Base-by-base conservation (phyloP, 257 asterid species). In the Linaria vulgaris region DNA sequence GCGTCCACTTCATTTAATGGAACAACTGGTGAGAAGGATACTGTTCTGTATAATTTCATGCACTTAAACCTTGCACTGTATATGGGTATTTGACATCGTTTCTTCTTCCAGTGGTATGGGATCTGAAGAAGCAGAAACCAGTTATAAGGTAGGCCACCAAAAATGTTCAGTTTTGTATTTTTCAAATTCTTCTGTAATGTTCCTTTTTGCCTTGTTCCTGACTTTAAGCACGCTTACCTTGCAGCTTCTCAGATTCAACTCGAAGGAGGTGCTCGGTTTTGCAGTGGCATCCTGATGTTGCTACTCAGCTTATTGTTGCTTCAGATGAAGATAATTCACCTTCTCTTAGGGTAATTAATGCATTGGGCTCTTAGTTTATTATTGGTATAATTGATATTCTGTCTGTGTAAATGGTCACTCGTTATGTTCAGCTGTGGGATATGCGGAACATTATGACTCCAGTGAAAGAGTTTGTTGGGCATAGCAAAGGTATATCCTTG, bases 231-330 rank as follows among this genome's bases (percentile, higher is more conserved):
- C 66, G 66, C 43, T 20, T 51, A 63, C 41, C 23, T 59, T 63
- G 79, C 90, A 92, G 99, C 80, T 92, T 92, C 74, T 44, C 89
- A n/a, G 99, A 92, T 71, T 72, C 99, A 47, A 60, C 71, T 43
- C 81, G 85, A 83, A 85, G 91, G 79, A 78, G 99, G 71, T 83
- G 97, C 82, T 89, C 97, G 70, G 99, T 87, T 71, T 76, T 92
- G 84, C 99, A 92, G 86, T 92, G 99, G 99, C 75, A 92, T 74
- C 99, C 99, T 15, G 95, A 89, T 60, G 66, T 83, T 76, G 90
- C 97, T 16, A 89, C 97, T 20, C 97, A 89, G 77, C 92, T 92
- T 24, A 79, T 89, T 70, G 97, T 92, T 73, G 96, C 99, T 71
- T 89, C 99, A 11, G 99, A 92, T 78, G 99, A 92, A 69, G 99